These are phyloP conservation scores for Plicaturopsis crispa DNA, from an alignment of 768 basidiomycete genomes.

Conservation along the genomic window DNA sequence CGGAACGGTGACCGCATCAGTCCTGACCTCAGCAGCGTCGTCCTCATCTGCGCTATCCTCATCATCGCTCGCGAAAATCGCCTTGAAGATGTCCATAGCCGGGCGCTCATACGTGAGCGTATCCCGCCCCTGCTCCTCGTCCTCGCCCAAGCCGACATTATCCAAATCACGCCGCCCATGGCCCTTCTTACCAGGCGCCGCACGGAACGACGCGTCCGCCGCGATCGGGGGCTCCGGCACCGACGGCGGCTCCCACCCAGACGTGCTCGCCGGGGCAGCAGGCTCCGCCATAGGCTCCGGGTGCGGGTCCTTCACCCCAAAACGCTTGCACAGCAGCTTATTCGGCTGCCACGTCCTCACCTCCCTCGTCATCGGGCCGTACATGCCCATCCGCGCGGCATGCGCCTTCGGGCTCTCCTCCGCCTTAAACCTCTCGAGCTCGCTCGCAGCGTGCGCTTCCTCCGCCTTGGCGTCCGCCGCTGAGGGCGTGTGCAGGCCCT, in stretches of 20 bases:
- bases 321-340: slow-evolving; percentile 86
- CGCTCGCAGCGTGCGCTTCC: slow-evolving; percentile 22
- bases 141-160: slow-evolving; percentile 88
- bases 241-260: slow-evolving; percentile 12
- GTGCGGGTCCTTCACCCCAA: slow-evolving; percentile 86
- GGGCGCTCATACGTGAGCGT: slow-evolving; percentile 86
- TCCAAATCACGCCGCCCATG: slow-evolving; percentile 50
- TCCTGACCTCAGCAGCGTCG: slow-evolving; percentile 22
- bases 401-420: slow-evolving; percentile 70
- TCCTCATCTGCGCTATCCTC: slow-evolving; percentile 78
- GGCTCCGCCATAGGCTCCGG: slow-evolving; percentile 21
- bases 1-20: slow-evolving; percentile 8
- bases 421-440: slow-evolving; percentile 27
- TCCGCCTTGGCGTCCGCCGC: slow-evolving; percentile 30
- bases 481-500: slow-evolving; percentile 62
- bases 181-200: slow-evolving; percentile 5
- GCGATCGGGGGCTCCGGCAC: slow-evolving; percentile 6
- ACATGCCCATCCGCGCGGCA: slow-evolving; percentile 86
- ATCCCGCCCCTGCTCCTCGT: slow-evolving; percentile 82
- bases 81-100: slow-evolving; percentile 90
- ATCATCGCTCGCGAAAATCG: slow-evolving; percentile 94
- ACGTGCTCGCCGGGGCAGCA: slow-evolving; percentile 11
- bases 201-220: slow-evolving; percentile 9
- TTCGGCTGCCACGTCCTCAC: slow-evolving; percentile 71
- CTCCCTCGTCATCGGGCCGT: slow-evolving; percentile 80